Percentiles rank a stretch among this genome's conserved stretches.
Evolutionary conservation across 225 moss, liverwort and hornwort species (phyloP).

Genomic region (Marchantia polymorpha): DNA sequence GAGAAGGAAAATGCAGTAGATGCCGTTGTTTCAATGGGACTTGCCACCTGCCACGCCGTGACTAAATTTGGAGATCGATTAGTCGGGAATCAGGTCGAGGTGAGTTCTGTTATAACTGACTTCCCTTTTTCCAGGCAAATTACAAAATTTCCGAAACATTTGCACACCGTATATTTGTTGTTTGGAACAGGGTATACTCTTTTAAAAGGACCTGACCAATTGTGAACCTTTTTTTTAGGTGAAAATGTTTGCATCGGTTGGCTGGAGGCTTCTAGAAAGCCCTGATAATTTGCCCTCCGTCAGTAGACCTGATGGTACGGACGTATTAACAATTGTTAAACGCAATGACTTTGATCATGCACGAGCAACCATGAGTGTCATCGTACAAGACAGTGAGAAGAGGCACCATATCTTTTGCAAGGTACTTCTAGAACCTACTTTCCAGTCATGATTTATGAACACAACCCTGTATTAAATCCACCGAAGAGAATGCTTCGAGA

Average conservation of each 20-base stretch:
- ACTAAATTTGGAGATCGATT: conserved; percentile 69
- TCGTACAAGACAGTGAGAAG: conserved; percentile 54
- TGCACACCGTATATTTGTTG: neutral
- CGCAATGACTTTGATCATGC: conserved; percentile 89
- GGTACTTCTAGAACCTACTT: conserved; percentile 26
- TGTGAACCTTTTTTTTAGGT: conserved; percentile 45
- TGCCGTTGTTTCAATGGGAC: conserved; percentile 50
- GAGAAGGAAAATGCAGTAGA: conserved; percentile 42
- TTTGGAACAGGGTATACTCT: neutral
- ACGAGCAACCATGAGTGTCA: conserved; percentile 86
- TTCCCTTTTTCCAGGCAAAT: neutral
- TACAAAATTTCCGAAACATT: neutral
- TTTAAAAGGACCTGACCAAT: neutral
- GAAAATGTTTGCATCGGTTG: conserved; percentile 74
- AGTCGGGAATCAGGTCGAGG: conserved; percentile 92
- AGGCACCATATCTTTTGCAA: conserved; percentile 66
- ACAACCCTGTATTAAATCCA: neutral
- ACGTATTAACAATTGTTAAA: conserved; percentile 62
- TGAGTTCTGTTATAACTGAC: neutral
- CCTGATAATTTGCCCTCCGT: conserved; percentile 58
- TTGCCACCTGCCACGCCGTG: conserved; percentile 85
- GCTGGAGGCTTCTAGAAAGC: conserved; percentile 68
- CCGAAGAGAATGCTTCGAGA: too few relatives aligned
- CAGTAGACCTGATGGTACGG: conserved; percentile 43
- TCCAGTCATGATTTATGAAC: neutral